A percentile compares a stretch with the other conserved stretches of the same genome.
Evolutionary conservation across 305 asterid species (phyloP).

Genomic region (Euphrasia arctica): DNA sequence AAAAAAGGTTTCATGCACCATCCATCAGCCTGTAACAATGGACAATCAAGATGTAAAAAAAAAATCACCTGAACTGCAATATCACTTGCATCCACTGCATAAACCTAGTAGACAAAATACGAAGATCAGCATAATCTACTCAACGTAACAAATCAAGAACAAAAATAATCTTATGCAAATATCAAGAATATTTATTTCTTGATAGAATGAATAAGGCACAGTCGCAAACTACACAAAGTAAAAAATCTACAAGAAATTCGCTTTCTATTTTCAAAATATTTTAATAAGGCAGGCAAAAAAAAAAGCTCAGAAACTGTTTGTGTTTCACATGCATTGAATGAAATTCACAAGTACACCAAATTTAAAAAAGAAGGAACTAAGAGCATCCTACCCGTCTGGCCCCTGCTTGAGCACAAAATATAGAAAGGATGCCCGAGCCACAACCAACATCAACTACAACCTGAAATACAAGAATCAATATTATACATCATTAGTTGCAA

Average conservation of each 20-base stretch:
- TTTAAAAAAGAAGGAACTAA: background rate
- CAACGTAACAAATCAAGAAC: constrained; percentile 14
- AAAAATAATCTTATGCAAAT: constrained; percentile 24
- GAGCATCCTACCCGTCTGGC: constrained; percentile 74
- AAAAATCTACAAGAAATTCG: too few species aligned
- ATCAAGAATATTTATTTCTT: too few species aligned
- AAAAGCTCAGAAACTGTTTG: too few species aligned
- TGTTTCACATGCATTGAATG: too few species aligned
- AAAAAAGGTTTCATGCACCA: constrained; percentile 20
- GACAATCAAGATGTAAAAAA: background rate
- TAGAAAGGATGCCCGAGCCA: constrained; percentile 97
- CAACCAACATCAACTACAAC: constrained; percentile 99
- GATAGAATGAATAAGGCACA: too few species aligned
- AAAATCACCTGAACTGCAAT: constrained; percentile 79
- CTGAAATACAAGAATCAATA: constrained; percentile 39
- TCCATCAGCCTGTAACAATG: too few species aligned
- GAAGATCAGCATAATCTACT: too few species aligned
- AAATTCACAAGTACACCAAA: too few species aligned
- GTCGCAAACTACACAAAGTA: too few species aligned
- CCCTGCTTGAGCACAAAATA: constrained; percentile 99
- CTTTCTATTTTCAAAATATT: too few species aligned
- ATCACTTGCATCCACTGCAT: constrained; percentile 98
- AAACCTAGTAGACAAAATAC: constrained; percentile 55
- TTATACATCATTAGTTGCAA: background rate
- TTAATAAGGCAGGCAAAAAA: too few species aligned